phyloP scores from a whole-genome alignment of 768 basidiomycete genomes.

The Serendipita sp. region DNA sequence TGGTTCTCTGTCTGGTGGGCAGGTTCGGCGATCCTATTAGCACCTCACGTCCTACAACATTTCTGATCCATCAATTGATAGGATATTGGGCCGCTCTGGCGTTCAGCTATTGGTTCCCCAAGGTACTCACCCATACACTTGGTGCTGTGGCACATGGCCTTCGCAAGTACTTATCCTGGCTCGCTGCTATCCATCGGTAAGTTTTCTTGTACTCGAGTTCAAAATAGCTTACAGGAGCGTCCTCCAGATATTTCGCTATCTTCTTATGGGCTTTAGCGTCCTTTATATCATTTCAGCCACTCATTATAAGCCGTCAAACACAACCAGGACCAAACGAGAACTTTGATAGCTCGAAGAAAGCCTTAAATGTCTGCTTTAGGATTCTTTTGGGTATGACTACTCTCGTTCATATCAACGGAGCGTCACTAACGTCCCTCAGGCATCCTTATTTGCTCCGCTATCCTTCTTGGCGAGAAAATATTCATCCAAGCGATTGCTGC shows the following conservation, averaged over 20 bases:
- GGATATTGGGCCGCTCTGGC: conserved; percentile 73
- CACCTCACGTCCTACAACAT: conserved; percentile 4
- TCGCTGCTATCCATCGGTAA: conserved; percentile 47
- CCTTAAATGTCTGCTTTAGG: conserved; percentile 7
- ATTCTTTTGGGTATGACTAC: conserved; percentile 19
- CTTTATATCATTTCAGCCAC: conserved; percentile 54
- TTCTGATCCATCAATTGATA: conserved; percentile 16
- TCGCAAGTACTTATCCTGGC: conserved; percentile 67
- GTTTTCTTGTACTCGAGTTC: conserved; percentile 10
- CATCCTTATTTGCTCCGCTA: conserved; percentile 45
- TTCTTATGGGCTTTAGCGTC: conserved; percentile 43
- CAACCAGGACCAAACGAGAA: conserved; percentile 21
- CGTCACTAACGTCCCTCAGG: conserved; percentile 42
- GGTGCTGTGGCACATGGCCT: conserved; percentile 59
- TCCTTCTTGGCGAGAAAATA: conserved; percentile 71
- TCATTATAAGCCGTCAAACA: conserved; percentile 29
- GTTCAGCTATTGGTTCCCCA: conserved; percentile 34
- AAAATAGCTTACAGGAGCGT: conserved; percentile 15
- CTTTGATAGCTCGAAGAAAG: neutral
- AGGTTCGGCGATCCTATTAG: conserved; percentile 26
- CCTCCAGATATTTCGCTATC: conserved; percentile 41
- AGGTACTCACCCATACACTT: conserved; percentile 42
- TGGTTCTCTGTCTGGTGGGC: conserved; percentile 72
- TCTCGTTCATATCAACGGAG: conserved; percentile 30
- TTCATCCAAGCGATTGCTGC: conserved; percentile 72